These are phyloP conservation scores for Cutaneotrichosporon dermatis DNA, from an alignment of 1,284 basidiomycete species.

Conservation along the genomic window DNA sequence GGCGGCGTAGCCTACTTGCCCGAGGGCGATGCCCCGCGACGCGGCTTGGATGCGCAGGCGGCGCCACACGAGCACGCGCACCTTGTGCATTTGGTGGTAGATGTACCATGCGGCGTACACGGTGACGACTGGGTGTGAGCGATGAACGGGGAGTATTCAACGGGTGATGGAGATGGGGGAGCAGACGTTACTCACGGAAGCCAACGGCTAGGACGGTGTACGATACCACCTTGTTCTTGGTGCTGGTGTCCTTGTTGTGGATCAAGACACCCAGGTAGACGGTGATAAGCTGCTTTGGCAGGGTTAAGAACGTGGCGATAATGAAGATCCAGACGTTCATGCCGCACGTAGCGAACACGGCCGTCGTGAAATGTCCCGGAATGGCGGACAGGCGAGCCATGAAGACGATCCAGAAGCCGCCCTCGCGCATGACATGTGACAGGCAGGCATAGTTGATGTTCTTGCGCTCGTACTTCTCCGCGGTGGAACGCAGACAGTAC, in stretches of 20 bases:
- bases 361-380: constrained; percentile 57
- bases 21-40: constrained; percentile 10
- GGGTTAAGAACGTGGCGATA: constrained; percentile 66
- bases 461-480: constrained; percentile 65
- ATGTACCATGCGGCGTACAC: constrained; percentile 79
- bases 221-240: constrained; percentile 51
- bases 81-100: constrained; percentile 66
- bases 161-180: too few relatives aligned
- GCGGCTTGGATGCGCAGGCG: constrained; percentile 53
- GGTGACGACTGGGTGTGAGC: constrained; percentile 57
- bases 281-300: constrained; percentile 71
- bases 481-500: constrained; percentile 56
- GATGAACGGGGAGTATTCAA: too few relatives aligned
- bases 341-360: constrained; percentile 72
- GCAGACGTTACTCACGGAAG: constrained; percentile 31
- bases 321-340: constrained; percentile 66
- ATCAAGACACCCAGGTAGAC: constrained; percentile 70
- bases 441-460: constrained; percentile 72
- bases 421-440: constrained; percentile 68
- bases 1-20: constrained; percentile 4
- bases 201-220: constrained; percentile 62
- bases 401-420: constrained; percentile 71
- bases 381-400: constrained; percentile 72
- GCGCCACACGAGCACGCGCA: constrained; percentile 69
- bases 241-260: constrained; percentile 50